Evolutionary conservation across 202 grass and related monocot genomes (phyloP), one percentile per base, ranked within the genome.

Genomic region (Zizania palustris): DNA sequence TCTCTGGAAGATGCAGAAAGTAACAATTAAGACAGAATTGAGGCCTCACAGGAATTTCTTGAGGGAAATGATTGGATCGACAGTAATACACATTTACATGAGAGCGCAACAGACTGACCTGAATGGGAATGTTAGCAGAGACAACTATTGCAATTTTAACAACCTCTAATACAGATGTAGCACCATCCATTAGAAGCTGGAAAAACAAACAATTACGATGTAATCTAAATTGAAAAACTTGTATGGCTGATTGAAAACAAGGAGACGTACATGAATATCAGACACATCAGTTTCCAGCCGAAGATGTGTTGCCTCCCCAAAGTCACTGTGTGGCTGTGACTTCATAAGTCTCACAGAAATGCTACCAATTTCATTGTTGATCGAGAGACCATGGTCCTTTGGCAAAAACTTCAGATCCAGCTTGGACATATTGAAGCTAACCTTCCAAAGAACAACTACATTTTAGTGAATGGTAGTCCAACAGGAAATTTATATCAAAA

Each of bases 391-490:
- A 69, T 94, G 85, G 67, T 91, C 91, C 65, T 83, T 82, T 58
- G 92, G 85, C 64, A 91, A 81, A 82, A 92, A 92, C 87, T 91
- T 98, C 89, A 92, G 82, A 92, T 94, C 95, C 75, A 98, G 84
- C 79, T 94, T 98, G 87, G 95, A 90, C 89, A 94, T 92, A 88
- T 88, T 98, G 87, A 98, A 98, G 90, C 95, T 94, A 98, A 98
- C 95, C 95, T 98, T 98, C 87, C 89, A 98, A 88, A 86, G 76
- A 88, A 92, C 80, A 98, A 94, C 65, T 85, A 69, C 62, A 90
- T 94, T 90, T 98, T 82, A 91, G 87, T 81, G 75, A 86, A 89
- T 69, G 12, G 39, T 78, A 80, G 82, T 69, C n/a, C 5, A 46
- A 55, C 5, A 79, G 4, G 40, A 12, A 63, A 74, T 11, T 61